Evolutionary conservation across 768 basidiomycete genomes (phyloP).

Genomic region (Gyrodon lividus): DNA sequence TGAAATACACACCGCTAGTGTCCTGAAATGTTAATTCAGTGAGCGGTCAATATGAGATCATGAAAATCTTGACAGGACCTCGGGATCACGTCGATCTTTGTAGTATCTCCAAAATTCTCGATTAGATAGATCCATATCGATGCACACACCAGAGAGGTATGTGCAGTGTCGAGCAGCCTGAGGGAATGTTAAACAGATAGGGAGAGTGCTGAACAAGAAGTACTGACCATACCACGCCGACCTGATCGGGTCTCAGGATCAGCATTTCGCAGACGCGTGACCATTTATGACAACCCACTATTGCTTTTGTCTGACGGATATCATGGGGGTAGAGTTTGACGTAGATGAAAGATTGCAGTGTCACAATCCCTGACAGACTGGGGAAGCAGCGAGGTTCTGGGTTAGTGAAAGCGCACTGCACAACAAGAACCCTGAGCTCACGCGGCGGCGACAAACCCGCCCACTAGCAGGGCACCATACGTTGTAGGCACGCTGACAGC

Average conservation of each 20-base stretch:
- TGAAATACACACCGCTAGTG: constrained; percentile 25
- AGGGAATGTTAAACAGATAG: background rate
- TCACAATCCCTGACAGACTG: constrained; percentile 30
- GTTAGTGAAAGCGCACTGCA: background rate
- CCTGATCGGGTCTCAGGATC: constrained; percentile 12
- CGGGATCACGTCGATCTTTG: constrained; percentile 42
- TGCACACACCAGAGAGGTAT: constrained; percentile 40
- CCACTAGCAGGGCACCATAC: constrained; percentile 29
- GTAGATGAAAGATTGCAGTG: constrained; percentile 29
- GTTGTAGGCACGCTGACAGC: constrained; percentile 16
- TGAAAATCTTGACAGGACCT: constrained; percentile 31
- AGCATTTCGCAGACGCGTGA: background rate
- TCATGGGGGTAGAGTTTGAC: constrained; percentile 30
- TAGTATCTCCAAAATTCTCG: constrained; percentile 38
- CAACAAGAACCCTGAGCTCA: constrained; percentile 3
- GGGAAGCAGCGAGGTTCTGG: background rate
- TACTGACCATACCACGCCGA: constrained; percentile 27
- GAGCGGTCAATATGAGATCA: background rate
- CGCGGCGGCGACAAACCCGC: constrained; percentile 30
- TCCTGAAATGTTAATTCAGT: constrained; percentile 9
- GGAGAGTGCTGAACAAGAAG: background rate
- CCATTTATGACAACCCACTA: constrained; percentile 15
- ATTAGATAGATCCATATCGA: constrained; percentile 48
- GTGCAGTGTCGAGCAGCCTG: constrained; percentile 37
- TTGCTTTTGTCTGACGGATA: constrained; percentile 17